Evolutionary conservation across 495 filamentous ascomycete genomes (phyloP).

Genomic region (Recurvomyces mirabilis): DNA sequence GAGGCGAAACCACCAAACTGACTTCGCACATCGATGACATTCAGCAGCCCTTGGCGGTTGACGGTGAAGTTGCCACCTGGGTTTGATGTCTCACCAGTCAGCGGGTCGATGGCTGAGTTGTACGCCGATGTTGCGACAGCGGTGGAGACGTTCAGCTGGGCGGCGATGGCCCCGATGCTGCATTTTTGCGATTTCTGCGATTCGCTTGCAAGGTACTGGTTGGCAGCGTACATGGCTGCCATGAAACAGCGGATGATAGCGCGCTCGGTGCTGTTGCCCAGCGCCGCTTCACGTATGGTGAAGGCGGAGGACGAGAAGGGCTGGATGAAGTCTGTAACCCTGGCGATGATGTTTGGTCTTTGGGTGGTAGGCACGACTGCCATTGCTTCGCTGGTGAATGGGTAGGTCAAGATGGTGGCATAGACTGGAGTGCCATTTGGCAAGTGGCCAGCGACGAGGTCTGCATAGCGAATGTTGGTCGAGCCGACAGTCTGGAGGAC

Average conservation of each 20-base stretch:
- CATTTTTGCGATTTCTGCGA: constrained; percentile 17
- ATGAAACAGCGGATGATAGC: constrained; percentile 24
- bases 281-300: constrained; percentile 8
- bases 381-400: constrained; percentile 22
- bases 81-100: constrained; percentile 21
- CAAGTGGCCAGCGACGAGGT: constrained; percentile 19
- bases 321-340: constrained; percentile 20
- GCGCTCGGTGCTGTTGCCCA: constrained; percentile 9
- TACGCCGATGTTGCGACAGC: constrained; percentile 19
- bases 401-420: constrained; percentile 27
- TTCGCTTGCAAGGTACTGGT: constrained; percentile 19
- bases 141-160: constrained; percentile 19
- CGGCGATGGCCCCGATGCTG: constrained; percentile 17
- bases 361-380: constrained; percentile 1
- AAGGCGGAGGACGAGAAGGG: constrained; percentile 25
- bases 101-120: constrained; percentile 12
- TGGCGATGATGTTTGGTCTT: constrained; percentile 22
- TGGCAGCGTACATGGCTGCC: constrained; percentile 24
- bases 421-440: constrained; percentile 26
- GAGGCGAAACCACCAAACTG: constrained; percentile 25
- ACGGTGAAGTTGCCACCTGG: constrained; percentile 20
- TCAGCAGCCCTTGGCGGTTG: constrained; percentile 22
- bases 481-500: constrained; percentile 17
- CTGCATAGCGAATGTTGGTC: constrained; percentile 21
- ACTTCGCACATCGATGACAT: constrained; percentile 23